Evolutionary conservation across 2,329 filamentous ascomycete species (phyloP).

Genomic region (Trichoderma polysporum): DNA sequence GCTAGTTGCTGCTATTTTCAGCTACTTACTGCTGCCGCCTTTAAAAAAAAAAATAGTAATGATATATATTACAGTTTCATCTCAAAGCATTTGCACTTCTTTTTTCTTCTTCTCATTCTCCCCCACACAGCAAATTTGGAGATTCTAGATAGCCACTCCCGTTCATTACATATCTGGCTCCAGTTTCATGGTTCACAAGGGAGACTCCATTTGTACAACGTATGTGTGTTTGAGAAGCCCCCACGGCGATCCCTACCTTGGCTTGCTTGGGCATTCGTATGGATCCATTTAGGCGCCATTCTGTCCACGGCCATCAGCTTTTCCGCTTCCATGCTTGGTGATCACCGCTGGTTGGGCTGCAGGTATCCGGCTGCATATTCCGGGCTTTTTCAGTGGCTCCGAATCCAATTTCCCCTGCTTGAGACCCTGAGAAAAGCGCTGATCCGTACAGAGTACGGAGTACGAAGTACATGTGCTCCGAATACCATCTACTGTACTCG

Average conservation of each 20-base stretch:
- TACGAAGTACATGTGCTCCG: too few species aligned
- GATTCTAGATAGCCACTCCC: too few species aligned
- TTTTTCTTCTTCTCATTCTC: too few species aligned
- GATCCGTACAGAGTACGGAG: background rate
- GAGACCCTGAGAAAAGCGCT: background rate
- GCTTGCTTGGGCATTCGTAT: background rate
- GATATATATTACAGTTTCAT: too few species aligned
- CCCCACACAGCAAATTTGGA: too few species aligned
- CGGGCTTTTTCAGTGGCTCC: background rate
- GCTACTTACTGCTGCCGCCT: too few species aligned
- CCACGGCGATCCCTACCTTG: background rate
- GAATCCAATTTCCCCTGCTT: background rate
- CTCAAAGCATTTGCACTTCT: too few species aligned
- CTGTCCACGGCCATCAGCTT: background rate
- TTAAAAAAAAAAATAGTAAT: too few species aligned
- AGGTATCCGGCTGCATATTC: slow-evolving; percentile 2
- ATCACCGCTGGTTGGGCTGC: slow-evolving; percentile 9
- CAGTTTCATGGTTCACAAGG: background rate
- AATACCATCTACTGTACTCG: background rate
- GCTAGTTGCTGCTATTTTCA: too few species aligned
- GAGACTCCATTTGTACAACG: too few species aligned
- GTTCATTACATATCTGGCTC: too few species aligned
- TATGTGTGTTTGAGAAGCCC: too few species aligned
- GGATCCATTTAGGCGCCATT: background rate
- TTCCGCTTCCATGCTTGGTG: background rate